A percentile compares a stretch with the other conserved stretches of the same genome.
Conservation (phyloP, 331 rosid genomes). For the Dryas integrifolia region DNA sequence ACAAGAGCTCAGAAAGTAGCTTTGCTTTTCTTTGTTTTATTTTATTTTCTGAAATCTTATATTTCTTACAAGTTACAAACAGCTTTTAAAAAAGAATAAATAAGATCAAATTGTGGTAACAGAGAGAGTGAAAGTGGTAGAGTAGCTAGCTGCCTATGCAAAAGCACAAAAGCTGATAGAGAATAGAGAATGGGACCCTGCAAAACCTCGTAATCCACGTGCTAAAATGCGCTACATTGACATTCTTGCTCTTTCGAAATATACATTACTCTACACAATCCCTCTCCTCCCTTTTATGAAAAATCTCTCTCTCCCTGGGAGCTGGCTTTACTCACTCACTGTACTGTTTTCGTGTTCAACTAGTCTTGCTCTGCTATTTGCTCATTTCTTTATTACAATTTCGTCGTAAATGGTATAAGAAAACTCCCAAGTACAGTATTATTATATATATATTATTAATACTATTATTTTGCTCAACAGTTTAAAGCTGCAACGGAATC, state of each 20-base stretch:
- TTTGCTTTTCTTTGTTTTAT: slow-evolving; percentile 6
- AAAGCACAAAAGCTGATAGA: slow-evolving; percentile 4
- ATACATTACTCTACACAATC: neutral
- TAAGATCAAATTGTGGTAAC: no score
- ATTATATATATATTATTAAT: neutral
- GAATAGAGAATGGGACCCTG: slow-evolving; percentile 12
- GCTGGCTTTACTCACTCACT: slow-evolving; percentile 30
- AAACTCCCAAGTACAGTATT: neutral
- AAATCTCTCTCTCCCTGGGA: neutral
- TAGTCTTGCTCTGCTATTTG: slow-evolving; percentile 38
- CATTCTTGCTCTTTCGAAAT: slow-evolving; percentile 12
- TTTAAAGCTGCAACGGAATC: slow-evolving; percentile 74
- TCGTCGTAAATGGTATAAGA: neutral
- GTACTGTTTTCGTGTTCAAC: slow-evolving; percentile 58
- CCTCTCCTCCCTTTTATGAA: neutral
- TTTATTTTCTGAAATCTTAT: neutral
- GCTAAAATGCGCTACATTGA: slow-evolving; percentile 37
- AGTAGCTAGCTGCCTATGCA: neutral
- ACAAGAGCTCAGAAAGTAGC: slow-evolving; percentile 18
- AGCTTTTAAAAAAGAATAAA: no score
- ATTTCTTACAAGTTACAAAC: neutral
- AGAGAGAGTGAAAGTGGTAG: neutral
- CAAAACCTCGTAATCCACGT: slow-evolving; percentile 46
- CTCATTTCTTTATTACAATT: slow-evolving; percentile 6
- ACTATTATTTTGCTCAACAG: slow-evolving; percentile 26